Evolutionary conservation across 2,329 filamentous ascomycete species (phyloP).

Genomic region (Chaetothyriales sp.): DNA sequence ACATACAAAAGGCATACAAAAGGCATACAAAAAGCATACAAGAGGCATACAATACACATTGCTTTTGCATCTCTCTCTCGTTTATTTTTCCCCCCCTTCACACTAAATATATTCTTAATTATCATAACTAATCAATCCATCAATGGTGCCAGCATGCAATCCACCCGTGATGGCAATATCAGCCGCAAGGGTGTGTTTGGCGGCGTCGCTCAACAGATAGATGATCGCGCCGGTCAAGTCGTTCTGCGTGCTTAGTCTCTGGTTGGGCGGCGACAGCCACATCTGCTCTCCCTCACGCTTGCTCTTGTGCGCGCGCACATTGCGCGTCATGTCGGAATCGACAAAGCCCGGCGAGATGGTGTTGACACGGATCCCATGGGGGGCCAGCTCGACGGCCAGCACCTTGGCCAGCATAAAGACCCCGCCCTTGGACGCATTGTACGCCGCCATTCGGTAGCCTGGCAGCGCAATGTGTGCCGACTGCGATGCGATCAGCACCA

Average conservation of each 20-base stretch:
- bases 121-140: slow-evolving; percentile 1
- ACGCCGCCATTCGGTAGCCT: slow-evolving; percentile 27
- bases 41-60: too few relatives aligned
- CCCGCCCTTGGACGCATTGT: slow-evolving; percentile 32
- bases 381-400: slow-evolving; percentile 26
- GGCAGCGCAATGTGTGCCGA: slow-evolving; percentile 25
- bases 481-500: slow-evolving; percentile 16
- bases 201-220: slow-evolving; percentile 33
- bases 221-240: slow-evolving; percentile 30
- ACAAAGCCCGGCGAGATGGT: slow-evolving; percentile 19
- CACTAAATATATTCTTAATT: too few relatives aligned
- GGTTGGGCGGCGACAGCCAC: slow-evolving; percentile 81
- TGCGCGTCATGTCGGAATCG: slow-evolving; percentile 25
- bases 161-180: slow-evolving; percentile 34
- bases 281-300: slow-evolving; percentile 76
- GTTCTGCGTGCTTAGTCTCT: slow-evolving; percentile 36
- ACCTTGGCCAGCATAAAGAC: slow-evolving; percentile 28
- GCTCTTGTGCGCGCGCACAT: slow-evolving; percentile 36
- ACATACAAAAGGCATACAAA: too few relatives aligned
- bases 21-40: too few relatives aligned
- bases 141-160: slow-evolving; percentile 9
- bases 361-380: slow-evolving; percentile 20
- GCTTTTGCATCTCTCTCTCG: too few relatives aligned
- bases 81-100: too few relatives aligned
- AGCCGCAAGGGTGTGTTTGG: slow-evolving; percentile 28